phyloP scores from a whole-genome alignment of 768 basidiomycete genomes.

The Sporobolomyces roseus region DNA sequence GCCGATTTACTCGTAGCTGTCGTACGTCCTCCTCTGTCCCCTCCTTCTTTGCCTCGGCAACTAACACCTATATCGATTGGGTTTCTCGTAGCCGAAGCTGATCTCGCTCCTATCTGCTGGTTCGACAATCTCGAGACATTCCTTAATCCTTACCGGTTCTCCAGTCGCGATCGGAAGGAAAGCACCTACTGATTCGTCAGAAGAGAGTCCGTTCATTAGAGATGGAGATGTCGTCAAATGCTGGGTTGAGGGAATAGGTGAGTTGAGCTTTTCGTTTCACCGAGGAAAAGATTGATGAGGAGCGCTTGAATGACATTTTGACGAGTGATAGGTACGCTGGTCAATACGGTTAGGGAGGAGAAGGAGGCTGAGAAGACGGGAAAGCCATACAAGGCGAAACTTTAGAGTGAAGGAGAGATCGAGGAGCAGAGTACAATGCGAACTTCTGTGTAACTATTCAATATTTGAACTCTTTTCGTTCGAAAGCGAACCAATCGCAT shows the following conservation, averaged over 20 bases:
- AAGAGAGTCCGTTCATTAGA: constrained; percentile 22
- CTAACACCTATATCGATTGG: neutral
- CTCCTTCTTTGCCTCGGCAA: neutral
- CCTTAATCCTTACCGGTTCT: constrained; percentile 48
- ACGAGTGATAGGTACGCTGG: constrained; percentile 24
- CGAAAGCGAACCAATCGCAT: no score
- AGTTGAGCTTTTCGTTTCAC: neutral
- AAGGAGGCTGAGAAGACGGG: neutral
- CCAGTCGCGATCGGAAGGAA: constrained; percentile 37
- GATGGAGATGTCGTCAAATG: constrained; percentile 26
- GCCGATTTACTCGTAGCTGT: constrained; percentile 3
- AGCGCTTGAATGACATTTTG: neutral
- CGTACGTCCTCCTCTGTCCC: constrained; percentile 11
- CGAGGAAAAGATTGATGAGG: no score
- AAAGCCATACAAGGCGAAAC: constrained; percentile 21
- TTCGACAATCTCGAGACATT: constrained; percentile 47
- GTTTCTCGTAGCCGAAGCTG: constrained; percentile 43
- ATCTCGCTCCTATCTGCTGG: constrained; percentile 48
- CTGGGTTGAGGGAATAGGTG: constrained; percentile 36
- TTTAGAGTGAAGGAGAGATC: neutral
- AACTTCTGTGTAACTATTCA: no score
- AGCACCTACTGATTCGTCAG: neutral
- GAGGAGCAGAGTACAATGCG: no score
- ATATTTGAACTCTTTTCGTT: no score
- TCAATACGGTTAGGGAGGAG: constrained; percentile 27